Conservation (phyloP, 179 eudicot species). For the Silene vulgaris region DNA sequence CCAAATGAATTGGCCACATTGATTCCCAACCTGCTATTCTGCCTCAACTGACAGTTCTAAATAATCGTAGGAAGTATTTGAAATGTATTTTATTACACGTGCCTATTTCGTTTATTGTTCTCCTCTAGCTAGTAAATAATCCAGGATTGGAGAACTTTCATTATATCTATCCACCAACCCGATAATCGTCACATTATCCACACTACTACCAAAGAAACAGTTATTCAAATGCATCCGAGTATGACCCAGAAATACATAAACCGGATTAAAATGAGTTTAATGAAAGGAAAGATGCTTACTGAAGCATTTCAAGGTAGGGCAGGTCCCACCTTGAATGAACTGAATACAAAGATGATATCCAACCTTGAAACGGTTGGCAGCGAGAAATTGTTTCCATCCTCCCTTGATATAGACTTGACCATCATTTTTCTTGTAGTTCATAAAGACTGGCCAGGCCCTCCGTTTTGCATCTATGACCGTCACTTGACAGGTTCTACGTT, state of each 20-base stretch:
- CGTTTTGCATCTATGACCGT: not conserved
- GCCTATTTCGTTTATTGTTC: not conserved
- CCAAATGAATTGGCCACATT: not conserved
- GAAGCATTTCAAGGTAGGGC: conserved; percentile 17
- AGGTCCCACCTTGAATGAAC: conserved; percentile 10
- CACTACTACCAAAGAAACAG: not conserved
- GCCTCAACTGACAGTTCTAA: not conserved
- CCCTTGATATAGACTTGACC: conserved; percentile 1
- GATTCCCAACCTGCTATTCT: not conserved
- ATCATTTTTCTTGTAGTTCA: not conserved
- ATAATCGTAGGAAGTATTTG: not conserved
- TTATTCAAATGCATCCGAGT: not conserved
- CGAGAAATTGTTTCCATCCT: conserved; percentile 12
- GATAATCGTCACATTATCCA: not conserved
- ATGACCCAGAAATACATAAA: too few relatives aligned
- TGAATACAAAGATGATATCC: conserved; percentile 6
- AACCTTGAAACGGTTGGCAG: conserved; percentile 12
- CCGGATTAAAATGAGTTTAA: not conserved
- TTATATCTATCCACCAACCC: not conserved
- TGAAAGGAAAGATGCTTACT: conserved; percentile 5
- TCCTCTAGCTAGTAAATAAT: not conserved
- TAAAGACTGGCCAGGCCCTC: conserved; percentile 3
- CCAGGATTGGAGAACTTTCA: not conserved
- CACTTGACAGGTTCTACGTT: conserved; percentile 1
- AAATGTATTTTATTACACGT: not conserved